Evolutionary conservation across 2,329 filamentous ascomycete species (phyloP), one percentile per base, ranked within the genome.

Genomic region (Talaromyces verruculosus): DNA sequence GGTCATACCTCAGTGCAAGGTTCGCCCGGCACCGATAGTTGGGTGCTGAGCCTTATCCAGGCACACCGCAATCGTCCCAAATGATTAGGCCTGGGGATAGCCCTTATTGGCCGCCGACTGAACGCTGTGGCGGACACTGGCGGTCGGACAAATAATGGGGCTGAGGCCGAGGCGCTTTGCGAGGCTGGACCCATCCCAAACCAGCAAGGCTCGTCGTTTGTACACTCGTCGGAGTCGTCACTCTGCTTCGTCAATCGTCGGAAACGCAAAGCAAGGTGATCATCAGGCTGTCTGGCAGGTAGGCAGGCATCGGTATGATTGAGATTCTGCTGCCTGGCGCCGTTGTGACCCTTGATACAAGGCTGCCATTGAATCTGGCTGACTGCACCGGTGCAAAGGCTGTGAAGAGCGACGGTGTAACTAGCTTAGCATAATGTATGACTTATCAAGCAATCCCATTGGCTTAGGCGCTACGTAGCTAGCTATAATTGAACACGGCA

Each of bases 101-200:
- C 28, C 30, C 30, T 37, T 57, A 57, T 39, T 37, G 30, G 30
- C 17, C n/a, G 53, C 33, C 17, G 17, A 25, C 15, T 17, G 57
- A 59, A 39, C 22, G 7, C 37, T 43, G 57, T 59, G 57, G 57
- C 55, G 37, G 55, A 59, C 22, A 30, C 55, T 43, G 57, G 57
- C 57, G 57, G 57, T 60, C 57, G 57, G 57, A 60, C 57, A 60
- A 60, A 60, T 33, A 19, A 60, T 60, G 57, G 57, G 57, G 57
- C 57, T 60, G 57, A 60, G 37, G 57, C 39, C 57, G 57, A 60
- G 57, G 57, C 57, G 37, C 30, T 15, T 41, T 30, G 37, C 57
- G 57, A 60, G 57, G 57, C 57, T 60, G 57, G 57, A 28, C 39
- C 57, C 57, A 59, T 60, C 37, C 37, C 22, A 45, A 45, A 43